Evolutionary conservation across 2,329 filamentous ascomycete genomes (phyloP), one percentile per base, ranked within the genome.

Genomic region (Verticillium dahliae): DNA sequence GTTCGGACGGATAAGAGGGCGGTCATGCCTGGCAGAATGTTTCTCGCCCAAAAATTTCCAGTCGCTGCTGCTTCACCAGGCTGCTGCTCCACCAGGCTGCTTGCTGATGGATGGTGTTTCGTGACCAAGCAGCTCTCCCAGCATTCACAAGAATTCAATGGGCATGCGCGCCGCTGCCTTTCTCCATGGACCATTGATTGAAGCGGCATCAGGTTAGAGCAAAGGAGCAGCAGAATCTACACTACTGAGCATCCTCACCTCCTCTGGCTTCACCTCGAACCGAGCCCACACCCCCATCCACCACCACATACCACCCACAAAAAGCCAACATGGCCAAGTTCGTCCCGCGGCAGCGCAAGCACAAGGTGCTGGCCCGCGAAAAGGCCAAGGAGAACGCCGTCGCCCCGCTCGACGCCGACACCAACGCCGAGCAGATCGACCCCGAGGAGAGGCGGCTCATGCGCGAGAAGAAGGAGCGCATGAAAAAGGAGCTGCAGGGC

Each of bases 321-420:
- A 57, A 58, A 11, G 52, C 57, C 61, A 73, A 68, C 15, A 85
- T 85, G 81, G 75, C 75, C 4, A 83, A 68, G 76, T 88, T 86
- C 65, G 83, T 88, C 1, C 85, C 86, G 41, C 80, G 86, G 33
- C 84, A 88, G 76, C 80, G 87, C 63, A 90, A 90, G 75, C 86
- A 88, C 72, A 89, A 85, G 69, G 86, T 86, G 41, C 78, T 90
- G 22, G 89, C 88, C 35, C 85, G 88, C 50, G 78, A 85, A 68
- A 83, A 83, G 70, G 77, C 78, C 57, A 71, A 76, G 56, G 74
- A 81, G 62, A 75, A 77, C 64, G 73, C 69, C 35, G 73, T 73
- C 61, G 71, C 70, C 37, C 75, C 76, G 63, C 72, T 77, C 56
- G 71, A 75, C 64, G 63, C 66, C 64, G 79, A 90, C 67, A 78